Conservation (phyloP, 2,329 filamentous ascomycete species). For the Pezicula rhizophila region DNA sequence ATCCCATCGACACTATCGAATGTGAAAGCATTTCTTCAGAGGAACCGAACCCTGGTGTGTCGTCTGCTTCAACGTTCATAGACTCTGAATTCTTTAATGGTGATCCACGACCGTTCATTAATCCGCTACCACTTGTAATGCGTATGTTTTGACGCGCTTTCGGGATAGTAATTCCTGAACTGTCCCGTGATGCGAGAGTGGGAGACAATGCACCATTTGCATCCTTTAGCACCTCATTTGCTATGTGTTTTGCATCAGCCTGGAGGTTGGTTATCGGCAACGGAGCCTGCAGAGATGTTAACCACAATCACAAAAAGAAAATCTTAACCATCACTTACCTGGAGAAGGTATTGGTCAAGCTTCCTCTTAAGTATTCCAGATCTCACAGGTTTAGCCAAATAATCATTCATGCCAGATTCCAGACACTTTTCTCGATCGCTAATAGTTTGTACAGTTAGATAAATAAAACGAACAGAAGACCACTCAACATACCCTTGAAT, state of each 20-base stretch:
- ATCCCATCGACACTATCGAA: too few relatives aligned
- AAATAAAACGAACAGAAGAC: too few relatives aligned
- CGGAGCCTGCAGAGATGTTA: background rate
- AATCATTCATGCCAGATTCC: constrained; percentile 97
- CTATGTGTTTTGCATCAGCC: background rate
- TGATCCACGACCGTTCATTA: background rate
- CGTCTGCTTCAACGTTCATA: too few relatives aligned
- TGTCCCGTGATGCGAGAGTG: background rate
- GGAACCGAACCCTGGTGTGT: too few relatives aligned
- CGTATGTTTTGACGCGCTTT: background rate
- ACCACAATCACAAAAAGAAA: background rate
- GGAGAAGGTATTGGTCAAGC: constrained; percentile 58
- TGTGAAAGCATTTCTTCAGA: too few relatives aligned
- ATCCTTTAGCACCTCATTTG: background rate
- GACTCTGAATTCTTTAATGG: background rate
- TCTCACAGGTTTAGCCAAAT: constrained; percentile 90
- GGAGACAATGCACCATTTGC: background rate
- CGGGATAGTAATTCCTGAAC: background rate
- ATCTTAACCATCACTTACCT: constrained; percentile 12
- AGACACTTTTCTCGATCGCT: constrained; percentile 84
- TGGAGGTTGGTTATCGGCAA: background rate
- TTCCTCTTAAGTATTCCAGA: constrained; percentile 82
- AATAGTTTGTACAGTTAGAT: too few relatives aligned
- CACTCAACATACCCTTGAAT: constrained; percentile 59
- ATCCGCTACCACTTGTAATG: background rate